Percentiles rank a stretch among this genome's conserved stretches.
phyloP scores from a whole-genome alignment of 176 grass and related monocot species.

The Carex pumila region DNA sequence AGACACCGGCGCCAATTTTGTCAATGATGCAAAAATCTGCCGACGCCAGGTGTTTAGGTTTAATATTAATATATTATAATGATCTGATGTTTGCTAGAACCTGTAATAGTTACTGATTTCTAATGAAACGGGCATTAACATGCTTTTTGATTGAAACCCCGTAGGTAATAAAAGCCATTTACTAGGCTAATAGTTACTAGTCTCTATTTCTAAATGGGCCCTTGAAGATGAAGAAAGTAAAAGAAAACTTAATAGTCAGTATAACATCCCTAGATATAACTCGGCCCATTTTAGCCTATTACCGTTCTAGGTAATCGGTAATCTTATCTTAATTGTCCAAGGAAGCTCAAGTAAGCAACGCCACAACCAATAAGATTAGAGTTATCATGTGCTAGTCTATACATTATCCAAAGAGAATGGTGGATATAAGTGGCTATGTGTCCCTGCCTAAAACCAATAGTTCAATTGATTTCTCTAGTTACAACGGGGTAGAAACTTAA shows the following conservation, averaged over 20 bases:
- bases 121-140: too few species aligned
- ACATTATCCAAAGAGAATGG: conserved; percentile 20
- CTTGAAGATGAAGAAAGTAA: not conserved
- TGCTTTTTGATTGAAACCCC: too few species aligned
- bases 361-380: conserved; percentile 14
- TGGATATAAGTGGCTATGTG: conserved; percentile 22
- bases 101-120: too few species aligned
- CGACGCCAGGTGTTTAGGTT: too few species aligned
- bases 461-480: not conserved
- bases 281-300: not conserved
- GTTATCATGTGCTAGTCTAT: not conserved
- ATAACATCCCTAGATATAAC: not conserved
- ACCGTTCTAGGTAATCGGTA: not conserved
- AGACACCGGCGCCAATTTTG: too few species aligned
- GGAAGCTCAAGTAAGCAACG: not conserved
- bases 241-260: not conserved
- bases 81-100: too few species aligned
- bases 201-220: not conserved
- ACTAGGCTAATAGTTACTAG: too few species aligned
- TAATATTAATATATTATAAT: too few species aligned
- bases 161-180: not conserved
- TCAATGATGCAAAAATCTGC: too few species aligned
- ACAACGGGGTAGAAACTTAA: conserved; percentile 6
- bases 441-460: conserved; percentile 5
- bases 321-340: conserved; percentile 6